Conservation (phyloP, 2,329 filamentous ascomycete genomes). For the Tolypocladium tundrense region DNA sequence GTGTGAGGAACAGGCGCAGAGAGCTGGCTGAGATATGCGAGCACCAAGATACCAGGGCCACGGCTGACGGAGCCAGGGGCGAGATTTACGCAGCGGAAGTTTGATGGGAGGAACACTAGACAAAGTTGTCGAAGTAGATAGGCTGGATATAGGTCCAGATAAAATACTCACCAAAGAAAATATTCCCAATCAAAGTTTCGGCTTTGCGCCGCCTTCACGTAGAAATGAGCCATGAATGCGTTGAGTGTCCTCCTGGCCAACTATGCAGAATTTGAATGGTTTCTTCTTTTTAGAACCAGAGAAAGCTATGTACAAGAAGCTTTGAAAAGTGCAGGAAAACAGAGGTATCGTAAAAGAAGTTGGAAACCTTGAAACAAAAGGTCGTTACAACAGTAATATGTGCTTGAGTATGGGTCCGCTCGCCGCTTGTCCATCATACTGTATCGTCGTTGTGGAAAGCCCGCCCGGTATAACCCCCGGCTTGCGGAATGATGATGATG, state of each 20-base stretch:
- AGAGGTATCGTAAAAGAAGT: background rate
- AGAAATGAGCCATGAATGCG: background rate
- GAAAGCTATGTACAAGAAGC: background rate
- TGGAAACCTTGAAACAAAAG: background rate
- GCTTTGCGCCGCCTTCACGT: background rate
- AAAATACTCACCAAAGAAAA: background rate
- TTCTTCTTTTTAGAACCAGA: background rate
- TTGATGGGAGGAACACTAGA: background rate
- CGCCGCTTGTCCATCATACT: background rate
- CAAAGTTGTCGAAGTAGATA: background rate
- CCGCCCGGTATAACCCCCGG: background rate
- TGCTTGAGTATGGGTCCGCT: background rate
- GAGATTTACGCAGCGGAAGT: background rate
- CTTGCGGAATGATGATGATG: background rate
- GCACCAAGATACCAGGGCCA: background rate
- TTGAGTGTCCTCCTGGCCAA: background rate
- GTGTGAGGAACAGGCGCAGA: background rate
- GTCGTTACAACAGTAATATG: background rate
- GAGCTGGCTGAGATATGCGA: background rate
- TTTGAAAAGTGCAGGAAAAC: too few species aligned
- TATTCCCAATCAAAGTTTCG: background rate
- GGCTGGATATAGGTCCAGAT: background rate
- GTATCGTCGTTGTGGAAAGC: background rate
- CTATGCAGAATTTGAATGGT: background rate
- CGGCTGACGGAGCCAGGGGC: background rate